Base-by-base conservation (phyloP, 108 stramenopile genomes). In the Mediolabrus comicus region DNA sequence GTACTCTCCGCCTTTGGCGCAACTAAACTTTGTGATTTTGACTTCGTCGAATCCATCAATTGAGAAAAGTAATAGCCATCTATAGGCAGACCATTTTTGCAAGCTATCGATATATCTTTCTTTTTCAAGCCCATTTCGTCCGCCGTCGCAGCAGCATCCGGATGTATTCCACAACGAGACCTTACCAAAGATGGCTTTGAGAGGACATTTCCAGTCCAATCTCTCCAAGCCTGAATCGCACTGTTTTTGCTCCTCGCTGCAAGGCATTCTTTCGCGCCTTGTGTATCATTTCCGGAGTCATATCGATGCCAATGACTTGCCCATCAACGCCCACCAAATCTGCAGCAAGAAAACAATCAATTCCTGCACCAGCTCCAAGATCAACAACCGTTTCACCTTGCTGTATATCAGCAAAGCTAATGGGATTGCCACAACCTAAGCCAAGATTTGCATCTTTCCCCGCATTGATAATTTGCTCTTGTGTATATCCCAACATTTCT, bases 201-300 rank as follows among this genome's bases (percentile, higher is more conserved):
- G n/a, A n/a, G n/a, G n/a, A n/a, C n/a, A n/a, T n/a, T n/a, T n/a
- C n/a, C n/a, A n/a, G n/a, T n/a, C n/a, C 96, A 68, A 97, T 96
- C 68, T 91, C 92, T n/a, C 91, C 93, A n/a, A 92, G 80, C 22
- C 83, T 69, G 65, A 95, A 95, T 51, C 80, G 62, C 17, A 89
- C 82, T n/a, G n/a, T n/a, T 33, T 31, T 72, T 12, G 34, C 16
- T 16, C 32, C 36, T 6, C 71, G 54, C 25, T 75, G 38, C 11
- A 56, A 58, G 24, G 82, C 80, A 35, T 79, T 64, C 43, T 55
- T 49, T 26, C 83, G 53, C 11, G 86, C 86, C 41, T 64, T 71
- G 61, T 52, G 34, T 4, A 89, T 41, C 79, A 85, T 84, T 17
- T 80, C 86, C 0, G 83, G 80, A 24, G 89, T 92, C 86, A 92